These are phyloP conservation scores for Wilcoxina mikolae DNA, from an alignment of 495 filamentous ascomycete genomes.

Conservation along the genomic window DNA sequence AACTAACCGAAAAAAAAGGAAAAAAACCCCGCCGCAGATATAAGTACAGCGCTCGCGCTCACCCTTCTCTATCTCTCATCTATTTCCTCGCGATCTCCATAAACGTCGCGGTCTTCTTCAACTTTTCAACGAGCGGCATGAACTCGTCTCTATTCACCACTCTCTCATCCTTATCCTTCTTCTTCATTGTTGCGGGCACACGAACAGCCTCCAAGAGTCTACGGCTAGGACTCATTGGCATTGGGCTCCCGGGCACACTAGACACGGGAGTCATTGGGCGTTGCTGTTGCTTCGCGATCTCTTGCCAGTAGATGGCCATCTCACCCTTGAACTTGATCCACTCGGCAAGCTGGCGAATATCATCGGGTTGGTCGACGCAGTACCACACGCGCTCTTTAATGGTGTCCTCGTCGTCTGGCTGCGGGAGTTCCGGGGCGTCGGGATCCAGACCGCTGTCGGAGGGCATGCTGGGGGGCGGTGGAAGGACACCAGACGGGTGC, in stretches of 20 bases:
- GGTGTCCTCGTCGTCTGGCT: constrained; percentile 11
- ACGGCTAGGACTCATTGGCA: not conserved
- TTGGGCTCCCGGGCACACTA: not conserved
- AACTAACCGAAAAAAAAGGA: no score
- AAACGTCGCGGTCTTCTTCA: not conserved
- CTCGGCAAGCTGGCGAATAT: constrained; percentile 17
- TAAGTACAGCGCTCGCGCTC: no score
- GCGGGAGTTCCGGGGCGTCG: constrained; percentile 28
- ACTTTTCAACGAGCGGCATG: constrained; percentile 2
- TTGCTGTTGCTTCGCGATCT: not conserved
- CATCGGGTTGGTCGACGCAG: constrained; percentile 9
- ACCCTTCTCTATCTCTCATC: not conserved
- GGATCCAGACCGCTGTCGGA: constrained; percentile 25
- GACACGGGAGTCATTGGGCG: not conserved
- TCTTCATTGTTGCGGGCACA: not conserved
- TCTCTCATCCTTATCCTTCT: not conserved
- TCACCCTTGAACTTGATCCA: constrained; percentile 23
- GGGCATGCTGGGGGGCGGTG: constrained; percentile 7
- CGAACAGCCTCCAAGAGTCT: not conserved
- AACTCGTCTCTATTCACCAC: not conserved
- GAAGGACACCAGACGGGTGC: constrained; percentile 19
- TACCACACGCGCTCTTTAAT: constrained; percentile 19
- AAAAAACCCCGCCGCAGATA: no score
- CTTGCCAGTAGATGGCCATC: constrained; percentile 11
- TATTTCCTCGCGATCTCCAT: not conserved